Evolutionary conservation across 2,329 filamentous ascomycete genomes (phyloP).

Genomic region (Fusarium nodosum): DNA sequence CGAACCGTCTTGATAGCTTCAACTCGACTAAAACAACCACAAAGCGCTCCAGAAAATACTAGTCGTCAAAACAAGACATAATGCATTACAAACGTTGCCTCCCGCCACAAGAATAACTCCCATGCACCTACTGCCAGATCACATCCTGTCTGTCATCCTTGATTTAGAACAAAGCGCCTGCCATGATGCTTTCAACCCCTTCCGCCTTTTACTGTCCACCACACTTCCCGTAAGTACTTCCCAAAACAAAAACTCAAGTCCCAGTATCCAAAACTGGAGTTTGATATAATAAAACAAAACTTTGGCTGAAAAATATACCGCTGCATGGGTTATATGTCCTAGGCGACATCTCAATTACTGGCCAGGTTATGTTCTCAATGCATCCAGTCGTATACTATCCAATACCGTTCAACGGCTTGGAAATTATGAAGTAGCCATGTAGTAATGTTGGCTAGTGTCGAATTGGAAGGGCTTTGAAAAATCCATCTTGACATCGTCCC

Average conservation of each 20-base stretch:
- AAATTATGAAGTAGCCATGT: constrained; percentile 50
- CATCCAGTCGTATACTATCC: constrained; percentile 9
- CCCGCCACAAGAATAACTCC: constrained; percentile 33
- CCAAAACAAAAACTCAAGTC: constrained; percentile 35
- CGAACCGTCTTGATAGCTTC: constrained; percentile 35
- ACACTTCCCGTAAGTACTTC: constrained; percentile 14
- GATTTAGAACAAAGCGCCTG: constrained; percentile 28
- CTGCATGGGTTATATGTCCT: constrained; percentile 51
- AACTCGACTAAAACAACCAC: constrained; percentile 24
- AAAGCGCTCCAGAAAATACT: constrained; percentile 23
- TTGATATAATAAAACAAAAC: constrained; percentile 18
- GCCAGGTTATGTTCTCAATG: constrained; percentile 19
- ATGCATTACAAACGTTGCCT: constrained; percentile 33
- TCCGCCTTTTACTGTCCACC: constrained; percentile 33
- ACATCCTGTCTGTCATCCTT: constrained; percentile 12
- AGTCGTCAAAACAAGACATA: constrained; percentile 27
- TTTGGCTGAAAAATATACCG: constrained; percentile 36
- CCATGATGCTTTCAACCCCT: constrained; percentile 21
- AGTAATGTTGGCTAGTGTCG: constrained; percentile 59
- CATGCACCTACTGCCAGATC: constrained; percentile 17
- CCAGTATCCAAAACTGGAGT: constrained; percentile 13
- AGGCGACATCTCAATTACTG: constrained; percentile 39
- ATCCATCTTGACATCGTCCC: constrained; percentile 66
- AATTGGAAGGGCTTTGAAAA: constrained; percentile 68
- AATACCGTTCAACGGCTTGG: constrained; percentile 12